Base-by-base conservation (phyloP, 176 grass and related monocot species). In the Canna indica region DNA sequence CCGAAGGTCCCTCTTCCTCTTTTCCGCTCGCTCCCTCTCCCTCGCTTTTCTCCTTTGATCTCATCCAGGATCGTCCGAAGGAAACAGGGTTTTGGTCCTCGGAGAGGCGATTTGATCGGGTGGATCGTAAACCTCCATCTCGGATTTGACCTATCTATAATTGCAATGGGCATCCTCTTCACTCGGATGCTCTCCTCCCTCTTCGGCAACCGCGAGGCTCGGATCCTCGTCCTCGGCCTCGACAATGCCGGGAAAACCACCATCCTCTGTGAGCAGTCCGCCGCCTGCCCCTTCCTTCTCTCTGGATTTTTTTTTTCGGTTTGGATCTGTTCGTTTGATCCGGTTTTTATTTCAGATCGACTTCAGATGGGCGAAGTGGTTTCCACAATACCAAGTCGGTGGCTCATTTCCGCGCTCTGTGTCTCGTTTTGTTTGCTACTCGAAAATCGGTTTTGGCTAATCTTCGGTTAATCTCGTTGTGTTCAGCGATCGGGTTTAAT, bases 211-310 rank as follows among this genome's bases (percentile, higher is more conserved):
- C 86, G 86, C 74, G 88, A 96, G 85, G 92, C 93, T 64, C 93
- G 93, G 76, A 96, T 96, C 93, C 88, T 96, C 63, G 93, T 96
- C 30, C 88, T 96, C 79, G 93, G 88, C 57, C 93, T 91, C 47
- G 86, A 96, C 93, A 96, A 96, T 90, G 93, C 93, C 35, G 93
- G 93, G 7, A 91, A 96, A 83, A 96, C 93, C 74, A 96, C 93
- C 68, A 96, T 96, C 69, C 84, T 96, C 32, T 96, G 93, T 96
- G 83, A 84, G 69, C n/a, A 0, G 6, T 58, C 18, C 6, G 22
- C 14, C 71, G 50, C 22, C 14, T 18, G 17, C 56, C 39, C 2
- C 54, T 64, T 47, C 7, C 61, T 71, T 0, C 45, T 64, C 30
- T 14, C 60, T 64, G 60, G 5, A 12, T 64, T 34, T 4, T 35